Conservation (phyloP, 2,329 filamentous ascomycete species). For the Pestalotiopsis sp. region DNA sequence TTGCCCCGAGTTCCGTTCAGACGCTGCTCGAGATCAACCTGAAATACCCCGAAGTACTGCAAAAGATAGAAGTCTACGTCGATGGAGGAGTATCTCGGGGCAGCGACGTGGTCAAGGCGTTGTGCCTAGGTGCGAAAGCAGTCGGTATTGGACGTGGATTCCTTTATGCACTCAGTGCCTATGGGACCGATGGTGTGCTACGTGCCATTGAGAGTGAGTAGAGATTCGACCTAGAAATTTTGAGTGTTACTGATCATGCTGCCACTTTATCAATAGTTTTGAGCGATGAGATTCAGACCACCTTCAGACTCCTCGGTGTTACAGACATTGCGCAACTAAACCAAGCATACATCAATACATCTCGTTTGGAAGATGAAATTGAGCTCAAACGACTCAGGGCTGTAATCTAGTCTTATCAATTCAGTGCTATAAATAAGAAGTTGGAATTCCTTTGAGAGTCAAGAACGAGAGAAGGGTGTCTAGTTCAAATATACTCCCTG, state of each 20-base stretch:
- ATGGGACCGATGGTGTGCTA: not conserved
- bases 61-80: not conserved
- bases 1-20: constrained; percentile 1
- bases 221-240: not conserved
- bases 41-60: not conserved
- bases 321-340: not conserved
- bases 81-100: not conserved
- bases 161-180: constrained; percentile 3
- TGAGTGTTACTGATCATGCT: not conserved
- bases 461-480: not conserved
- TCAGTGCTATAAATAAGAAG: not conserved
- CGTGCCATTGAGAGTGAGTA: not conserved
- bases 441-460: not conserved
- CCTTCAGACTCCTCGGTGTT: not conserved
- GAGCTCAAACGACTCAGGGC: not conserved
- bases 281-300: not conserved
- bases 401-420: not conserved
- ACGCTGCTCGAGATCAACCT: constrained; percentile 4
- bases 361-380: not conserved
- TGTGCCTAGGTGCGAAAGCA: not conserved
- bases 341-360: not conserved
- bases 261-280: not conserved
- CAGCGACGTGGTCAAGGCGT: constrained; percentile 7
- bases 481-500: not conserved
- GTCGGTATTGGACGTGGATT: constrained; percentile 3